Conservation (phyloP, 805 yeast genomes). For the Kazachstania taianensis region DNA sequence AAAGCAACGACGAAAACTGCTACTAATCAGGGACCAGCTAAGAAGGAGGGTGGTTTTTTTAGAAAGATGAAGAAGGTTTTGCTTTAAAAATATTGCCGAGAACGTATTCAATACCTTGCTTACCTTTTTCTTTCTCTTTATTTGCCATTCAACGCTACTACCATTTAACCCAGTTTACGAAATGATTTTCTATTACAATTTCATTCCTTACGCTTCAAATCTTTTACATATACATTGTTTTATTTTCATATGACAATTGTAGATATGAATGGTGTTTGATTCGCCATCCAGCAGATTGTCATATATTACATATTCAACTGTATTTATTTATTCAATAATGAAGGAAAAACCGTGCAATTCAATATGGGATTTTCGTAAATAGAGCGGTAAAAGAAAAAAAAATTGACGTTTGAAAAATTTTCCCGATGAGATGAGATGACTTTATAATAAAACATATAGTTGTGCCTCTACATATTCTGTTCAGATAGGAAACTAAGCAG, state of each 20-base stretch:
- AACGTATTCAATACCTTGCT: not conserved
- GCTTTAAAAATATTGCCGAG: not conserved
- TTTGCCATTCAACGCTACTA: too few species aligned
- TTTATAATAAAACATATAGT: not conserved
- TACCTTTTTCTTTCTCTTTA: not conserved
- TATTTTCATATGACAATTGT: too few species aligned
- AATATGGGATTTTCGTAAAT: not conserved
- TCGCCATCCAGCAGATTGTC: too few species aligned
- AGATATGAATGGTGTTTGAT: too few species aligned
- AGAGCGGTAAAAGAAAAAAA: not conserved
- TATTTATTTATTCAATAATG: not conserved
- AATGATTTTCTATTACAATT: too few species aligned
- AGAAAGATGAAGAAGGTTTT: slow-evolving; percentile 3
- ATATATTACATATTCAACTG: too few species aligned
- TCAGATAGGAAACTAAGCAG: too few species aligned
- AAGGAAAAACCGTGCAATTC: not conserved
- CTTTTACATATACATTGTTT: too few species aligned
- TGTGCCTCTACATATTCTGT: too few species aligned
- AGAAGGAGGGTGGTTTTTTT: slow-evolving; percentile 1
- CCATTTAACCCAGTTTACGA: too few species aligned
- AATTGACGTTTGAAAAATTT: slow-evolving; percentile 3
- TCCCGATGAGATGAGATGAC: slow-evolving; percentile 2
- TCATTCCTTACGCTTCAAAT: too few species aligned
- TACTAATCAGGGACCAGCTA: not conserved
- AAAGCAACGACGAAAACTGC: not conserved